Evolutionary conservation across 805 yeast species (phyloP).

Genomic region (Candida endomychidarum): DNA sequence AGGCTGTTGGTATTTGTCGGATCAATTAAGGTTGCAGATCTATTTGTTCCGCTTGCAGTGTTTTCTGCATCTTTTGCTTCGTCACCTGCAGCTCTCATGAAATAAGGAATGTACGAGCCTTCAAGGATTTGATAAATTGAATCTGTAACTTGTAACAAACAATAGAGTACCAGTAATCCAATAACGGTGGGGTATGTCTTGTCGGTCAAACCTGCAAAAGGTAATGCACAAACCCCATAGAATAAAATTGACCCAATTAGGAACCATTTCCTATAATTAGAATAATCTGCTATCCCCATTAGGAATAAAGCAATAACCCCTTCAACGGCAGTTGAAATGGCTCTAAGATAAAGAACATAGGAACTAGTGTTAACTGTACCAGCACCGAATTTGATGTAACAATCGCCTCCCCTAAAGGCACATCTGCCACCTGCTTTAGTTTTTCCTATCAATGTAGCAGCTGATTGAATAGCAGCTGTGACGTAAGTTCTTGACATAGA

Average conservation of each 20-base stretch:
- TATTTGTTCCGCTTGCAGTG: too few relatives aligned
- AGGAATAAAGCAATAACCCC: conserved; percentile 34
- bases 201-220: conserved; percentile 32
- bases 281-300: conserved; percentile 43
- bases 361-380: conserved; percentile 34
- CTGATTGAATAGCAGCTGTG: conserved; percentile 41
- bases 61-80: neutral
- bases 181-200: conserved; percentile 20
- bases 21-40: too few relatives aligned
- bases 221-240: conserved; percentile 35
- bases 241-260: conserved; percentile 29
- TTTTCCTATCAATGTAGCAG: conserved; percentile 30
- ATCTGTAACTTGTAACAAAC: conserved; percentile 26
- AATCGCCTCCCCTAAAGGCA: conserved; percentile 31
- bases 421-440: conserved; percentile 26
- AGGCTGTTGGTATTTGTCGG: too few relatives aligned
- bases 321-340: conserved; percentile 39
- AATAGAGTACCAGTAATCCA: conserved; percentile 30
- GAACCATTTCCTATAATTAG: conserved; percentile 34
- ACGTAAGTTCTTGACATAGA: conserved; percentile 42
- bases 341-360: conserved; percentile 37
- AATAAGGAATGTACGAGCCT: conserved; percentile 40
- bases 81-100: conserved; percentile 32
- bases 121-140: conserved; percentile 37
- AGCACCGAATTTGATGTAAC: conserved; percentile 35